A percentile compares a stretch with the other conserved stretches of the same genome.
These are phyloP conservation scores for Polytolypa hystricis DNA, from an alignment of 2,329 filamentous ascomycete species.

Conservation along the genomic window DNA sequence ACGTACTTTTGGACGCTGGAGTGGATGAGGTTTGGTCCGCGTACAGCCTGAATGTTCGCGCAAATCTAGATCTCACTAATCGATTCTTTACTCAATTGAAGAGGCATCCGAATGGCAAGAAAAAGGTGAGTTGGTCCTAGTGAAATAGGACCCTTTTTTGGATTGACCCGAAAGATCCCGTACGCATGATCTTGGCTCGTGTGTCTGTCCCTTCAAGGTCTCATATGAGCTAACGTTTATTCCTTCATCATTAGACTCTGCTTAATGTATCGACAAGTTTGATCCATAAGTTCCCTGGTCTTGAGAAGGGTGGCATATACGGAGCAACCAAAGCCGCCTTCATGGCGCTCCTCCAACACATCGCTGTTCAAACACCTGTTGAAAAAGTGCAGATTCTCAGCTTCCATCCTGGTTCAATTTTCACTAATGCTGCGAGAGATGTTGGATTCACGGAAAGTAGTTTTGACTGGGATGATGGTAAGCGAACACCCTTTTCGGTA, in stretches of 20 bases:
- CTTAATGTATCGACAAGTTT: neutral
- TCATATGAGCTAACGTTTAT: no score
- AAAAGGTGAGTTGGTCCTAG: neutral
- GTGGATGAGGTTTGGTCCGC: neutral
- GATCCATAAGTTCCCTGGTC: neutral
- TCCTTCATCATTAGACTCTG: no score
- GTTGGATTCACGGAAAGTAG: neutral
- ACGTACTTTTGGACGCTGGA: neutral
- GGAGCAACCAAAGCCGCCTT: neutral
- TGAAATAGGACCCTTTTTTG: no score
- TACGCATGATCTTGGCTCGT: no score
- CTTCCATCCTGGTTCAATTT: neutral
- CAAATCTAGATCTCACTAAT: neutral
- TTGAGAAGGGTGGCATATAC: neutral
- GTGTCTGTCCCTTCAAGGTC: no score
- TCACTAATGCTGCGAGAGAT: neutral
- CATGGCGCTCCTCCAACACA: neutral
- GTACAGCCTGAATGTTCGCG: neutral
- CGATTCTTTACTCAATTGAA: neutral
- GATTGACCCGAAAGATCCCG: no score
- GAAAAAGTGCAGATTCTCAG: conserved; percentile 1
- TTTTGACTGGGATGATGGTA: neutral
- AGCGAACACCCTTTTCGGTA: neutral
- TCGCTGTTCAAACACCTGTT: neutral
- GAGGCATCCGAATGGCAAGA: neutral